Base-by-base conservation (phyloP, 192 early-diverging fungal species). In the Chytriomyces hyalinus region DNA sequence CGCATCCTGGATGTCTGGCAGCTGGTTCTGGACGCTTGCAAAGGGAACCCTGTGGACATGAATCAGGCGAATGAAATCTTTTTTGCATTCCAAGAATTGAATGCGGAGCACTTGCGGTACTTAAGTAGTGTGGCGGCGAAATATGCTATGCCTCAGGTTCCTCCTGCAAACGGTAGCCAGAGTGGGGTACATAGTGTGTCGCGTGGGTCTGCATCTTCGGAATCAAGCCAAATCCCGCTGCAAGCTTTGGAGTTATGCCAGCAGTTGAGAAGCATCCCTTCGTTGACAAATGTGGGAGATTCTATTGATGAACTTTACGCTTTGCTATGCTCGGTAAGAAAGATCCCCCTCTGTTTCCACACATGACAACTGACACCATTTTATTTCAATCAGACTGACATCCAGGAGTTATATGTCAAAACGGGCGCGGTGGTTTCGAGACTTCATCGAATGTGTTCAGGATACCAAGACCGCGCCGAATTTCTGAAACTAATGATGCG, bases 31-130 rank as follows among this genome's bases (percentile, higher is more conserved):
- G 53, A 57, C 20, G 53, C 53, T 57, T 57, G 53, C 20, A 57
- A 57, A 57, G 20, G 20, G 53, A 13, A 20, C 53, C 15, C 20
- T 20, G 53, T 57, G 15, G 53, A 57, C 53, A n/a, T 57, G 20
- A 57, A 57, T 57, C 53, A 57, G 53, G 53, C 53, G 53, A 57
- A n/a, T 13, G 53, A 57, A 57, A 20, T 57, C 15, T 57, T n/a
- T 57, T 57, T 57, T 57, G 53, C 53, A 20, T 57, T 57, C 53
- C 53, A 57, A 4, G 13, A 13, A 20, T 20, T n/a, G 20, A 57
- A 57, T 57, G 20, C 53, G 53, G 53, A 57, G 15, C 53, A 57
- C 20, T 57, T 57, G 53, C 15, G 4, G 53, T 57, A n/a, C 4
- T 57, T 57, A 3, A 57, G 13, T 13, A 20, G 53, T 57, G 53